Base-by-base conservation (phyloP, 352 stramenopile genomes). In the Globisporangium ultimum region DNA sequence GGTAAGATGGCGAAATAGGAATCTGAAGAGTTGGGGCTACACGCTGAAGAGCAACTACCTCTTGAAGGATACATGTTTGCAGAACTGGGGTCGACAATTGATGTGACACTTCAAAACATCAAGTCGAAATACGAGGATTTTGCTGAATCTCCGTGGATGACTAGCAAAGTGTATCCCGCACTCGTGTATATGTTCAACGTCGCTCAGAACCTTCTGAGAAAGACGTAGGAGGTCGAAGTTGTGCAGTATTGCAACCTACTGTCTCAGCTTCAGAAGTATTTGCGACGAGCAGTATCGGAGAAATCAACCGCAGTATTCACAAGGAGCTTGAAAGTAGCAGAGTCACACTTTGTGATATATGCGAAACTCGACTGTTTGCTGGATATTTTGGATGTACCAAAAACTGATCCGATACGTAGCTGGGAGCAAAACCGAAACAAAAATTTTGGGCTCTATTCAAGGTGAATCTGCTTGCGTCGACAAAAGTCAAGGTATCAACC, bases 241-340 rank as follows among this genome's bases (percentile, higher is more conserved):
- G 24, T 32, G 20, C 34, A 53, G 48, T 59, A 52, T 32, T 59
- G 53, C 42, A 45, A 10, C 5, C 14, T n/a, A 12, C 12, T 59
- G 15, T n/a, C 14, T 9, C 43, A 21, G 18, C 6, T 53, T 2
- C 40, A 45, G 28, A 18, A 28, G 15, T 59, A 59, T 22, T 17
- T 60, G 53, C 53, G 43, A n/a, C 24, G 12, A 17, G 45, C 21
- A 2, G 41, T 52, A 8, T 59, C 53, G 53, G 53, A 60, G 12
- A 52, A 53, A 46, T 60, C 53, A 5, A 46, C 34, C 14, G 15
- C n/a, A 43, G 34, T 46, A 22, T 21, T 47, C 5, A 21, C 18
- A 18, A 15, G 53, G 15, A 60, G 53, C 17, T 20, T 32, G n/a
- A 17, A 38, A 12, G 53, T 60, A 7, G 28, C 53, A 8, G 53